Evolutionary conservation across 2,329 filamentous ascomycete genomes (phyloP).

Genomic region (Chrysoporthe deuterocubensis): DNA sequence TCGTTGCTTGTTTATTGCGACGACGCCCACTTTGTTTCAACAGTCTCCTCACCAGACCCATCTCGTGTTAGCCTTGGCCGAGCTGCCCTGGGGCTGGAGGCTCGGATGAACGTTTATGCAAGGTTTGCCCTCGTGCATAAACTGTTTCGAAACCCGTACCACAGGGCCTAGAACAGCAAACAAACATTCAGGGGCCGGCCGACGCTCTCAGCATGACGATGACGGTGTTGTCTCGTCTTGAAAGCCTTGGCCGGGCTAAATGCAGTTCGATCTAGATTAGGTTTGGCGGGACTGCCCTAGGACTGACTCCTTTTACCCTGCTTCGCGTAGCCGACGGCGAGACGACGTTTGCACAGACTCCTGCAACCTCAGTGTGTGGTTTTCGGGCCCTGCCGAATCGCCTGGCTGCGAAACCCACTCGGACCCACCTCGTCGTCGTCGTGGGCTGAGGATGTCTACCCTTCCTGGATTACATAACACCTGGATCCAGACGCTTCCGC

Average conservation of each 20-base stretch:
- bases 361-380: background rate
- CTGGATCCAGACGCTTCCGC: background rate
- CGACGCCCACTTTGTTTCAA: slow-evolving; percentile 22
- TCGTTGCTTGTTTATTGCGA: slow-evolving; percentile 23
- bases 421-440: slow-evolving; percentile 3
- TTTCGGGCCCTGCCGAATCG: slow-evolving; percentile 22
- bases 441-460: background rate
- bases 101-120: slow-evolving; percentile 21
- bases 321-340: too few relatives aligned
- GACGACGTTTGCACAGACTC: background rate
- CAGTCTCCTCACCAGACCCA: background rate
- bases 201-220: background rate
- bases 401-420: background rate
- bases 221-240: slow-evolving; percentile 3
- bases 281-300: background rate
- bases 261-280: background rate
- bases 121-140: slow-evolving; percentile 10
- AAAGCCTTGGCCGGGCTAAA: background rate
- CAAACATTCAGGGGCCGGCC: too few relatives aligned
- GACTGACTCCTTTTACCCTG: background rate
- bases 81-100: background rate
- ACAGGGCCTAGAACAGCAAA: slow-evolving; percentile 7
- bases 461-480: background rate
- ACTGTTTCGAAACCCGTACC: slow-evolving; percentile 21
- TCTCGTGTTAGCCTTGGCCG: background rate